Evolutionary conservation across 2,329 filamentous ascomycete genomes (phyloP).

Genomic region (Penicillium sumatraense): DNA sequence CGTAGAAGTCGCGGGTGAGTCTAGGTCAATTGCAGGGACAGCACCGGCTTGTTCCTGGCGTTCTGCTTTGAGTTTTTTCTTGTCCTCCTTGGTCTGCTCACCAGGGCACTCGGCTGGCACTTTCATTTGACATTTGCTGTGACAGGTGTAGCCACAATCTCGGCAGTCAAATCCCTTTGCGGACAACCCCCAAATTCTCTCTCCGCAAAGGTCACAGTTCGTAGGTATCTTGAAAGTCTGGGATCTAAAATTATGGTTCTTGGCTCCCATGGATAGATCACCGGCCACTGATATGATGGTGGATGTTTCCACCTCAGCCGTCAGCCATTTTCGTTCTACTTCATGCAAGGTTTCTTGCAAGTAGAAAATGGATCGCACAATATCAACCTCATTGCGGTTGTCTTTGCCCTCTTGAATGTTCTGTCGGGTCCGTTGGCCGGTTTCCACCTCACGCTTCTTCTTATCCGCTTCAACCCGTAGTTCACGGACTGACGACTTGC

Average conservation of each 20-base stretch:
- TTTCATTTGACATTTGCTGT: slow-evolving; percentile 99
- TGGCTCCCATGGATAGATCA: slow-evolving; percentile 87
- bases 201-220: slow-evolving; percentile 95
- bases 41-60: slow-evolving; percentile 78
- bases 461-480: slow-evolving; percentile 82
- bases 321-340: slow-evolving; percentile 79
- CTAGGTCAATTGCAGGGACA: slow-evolving; percentile 42
- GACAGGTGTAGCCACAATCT: slow-evolving; percentile 96
- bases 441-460: slow-evolving; percentile 83
- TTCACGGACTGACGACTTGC: slow-evolving; percentile 80
- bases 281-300: slow-evolving; percentile 92
- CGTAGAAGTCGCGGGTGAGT: slow-evolving; percentile 45
- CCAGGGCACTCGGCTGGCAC: slow-evolving; percentile 95
- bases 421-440: slow-evolving; percentile 72
- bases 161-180: slow-evolving; percentile 96
- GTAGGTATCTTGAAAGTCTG: slow-evolving; percentile 99
- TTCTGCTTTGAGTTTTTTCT: slow-evolving; percentile 87
- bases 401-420: slow-evolving; percentile 81
- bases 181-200: slow-evolving; percentile 94
- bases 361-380: slow-evolving; percentile 80
- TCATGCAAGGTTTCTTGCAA: slow-evolving; percentile 85
- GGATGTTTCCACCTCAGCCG: slow-evolving; percentile 88
- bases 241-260: slow-evolving; percentile 97
- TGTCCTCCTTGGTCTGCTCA: slow-evolving; percentile 90
- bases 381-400: slow-evolving; percentile 83